Percentiles rank a stretch among this genome's conserved stretches.
Conservation (phyloP, 306 rosid species). For the Bauhinia variegata region DNA sequence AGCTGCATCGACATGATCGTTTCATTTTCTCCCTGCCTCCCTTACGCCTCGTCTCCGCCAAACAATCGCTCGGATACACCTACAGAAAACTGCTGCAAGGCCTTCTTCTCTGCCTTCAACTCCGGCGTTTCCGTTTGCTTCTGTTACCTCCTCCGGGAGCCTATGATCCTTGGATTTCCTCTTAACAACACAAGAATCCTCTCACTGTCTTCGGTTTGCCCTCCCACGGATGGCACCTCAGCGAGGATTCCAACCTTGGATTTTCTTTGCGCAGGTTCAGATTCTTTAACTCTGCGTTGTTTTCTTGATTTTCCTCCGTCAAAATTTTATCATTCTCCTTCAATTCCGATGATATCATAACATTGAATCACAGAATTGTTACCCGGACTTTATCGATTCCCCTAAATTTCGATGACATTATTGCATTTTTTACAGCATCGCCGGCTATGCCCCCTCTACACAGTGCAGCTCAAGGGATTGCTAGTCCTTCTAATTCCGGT, state of each 20-base stretch:
- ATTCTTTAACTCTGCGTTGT: background rate
- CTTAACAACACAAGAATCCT: constrained; percentile 52
- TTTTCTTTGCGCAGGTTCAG: constrained; percentile 58
- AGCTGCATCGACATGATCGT: constrained; percentile 55
- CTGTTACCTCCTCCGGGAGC: constrained; percentile 60
- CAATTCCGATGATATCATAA: background rate
- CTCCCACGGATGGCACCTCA: background rate
- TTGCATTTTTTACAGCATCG: constrained; percentile 38
- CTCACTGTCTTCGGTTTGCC: constrained; percentile 63
- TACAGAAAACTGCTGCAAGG: constrained; percentile 60
- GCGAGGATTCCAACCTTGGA: constrained; percentile 26
- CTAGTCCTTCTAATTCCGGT: constrained; percentile 36
- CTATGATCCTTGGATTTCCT: constrained; percentile 69
- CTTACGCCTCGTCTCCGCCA: constrained; percentile 62
- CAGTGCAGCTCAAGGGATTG: constrained; percentile 35
- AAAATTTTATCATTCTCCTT: background rate
- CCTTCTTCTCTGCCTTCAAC: constrained; percentile 37
- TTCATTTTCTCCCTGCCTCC: constrained; percentile 62
- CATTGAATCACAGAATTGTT: too few species aligned
- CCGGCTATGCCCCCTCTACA: constrained; percentile 57
- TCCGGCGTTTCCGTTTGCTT: constrained; percentile 53
- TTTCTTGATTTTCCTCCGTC: background rate
- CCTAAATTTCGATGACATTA: background rate
- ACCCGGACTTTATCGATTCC: too few species aligned
- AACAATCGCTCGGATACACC: constrained; percentile 62